phyloP scores from a whole-genome alignment of 768 basidiomycete species.

The Termitomyces sp. region DNA sequence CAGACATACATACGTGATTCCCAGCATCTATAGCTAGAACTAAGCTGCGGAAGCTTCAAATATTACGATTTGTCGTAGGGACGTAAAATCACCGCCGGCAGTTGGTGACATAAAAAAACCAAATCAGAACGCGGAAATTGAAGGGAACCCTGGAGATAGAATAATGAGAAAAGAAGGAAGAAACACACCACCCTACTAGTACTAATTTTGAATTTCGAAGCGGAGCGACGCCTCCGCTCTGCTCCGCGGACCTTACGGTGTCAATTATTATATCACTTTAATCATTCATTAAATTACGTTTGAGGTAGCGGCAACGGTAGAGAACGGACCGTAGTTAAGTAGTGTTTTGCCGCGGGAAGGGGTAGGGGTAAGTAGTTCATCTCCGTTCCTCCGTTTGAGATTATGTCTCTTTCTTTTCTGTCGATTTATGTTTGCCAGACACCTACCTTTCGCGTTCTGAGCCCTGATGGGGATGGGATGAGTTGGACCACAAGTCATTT shows the following conservation, averaged over 20 bases:
- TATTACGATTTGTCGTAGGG: not conserved
- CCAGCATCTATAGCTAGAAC: not conserved
- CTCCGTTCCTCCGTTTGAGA: not conserved
- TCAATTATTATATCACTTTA: not conserved
- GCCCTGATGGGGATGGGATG: no score
- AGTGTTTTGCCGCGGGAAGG: not conserved
- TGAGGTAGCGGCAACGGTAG: not conserved
- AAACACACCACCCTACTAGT: not conserved
- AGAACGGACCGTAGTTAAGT: not conserved
- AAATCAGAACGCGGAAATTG: constrained; percentile 1
- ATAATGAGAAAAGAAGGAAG: not conserved
- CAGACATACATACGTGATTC: not conserved
- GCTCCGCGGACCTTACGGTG: not conserved
- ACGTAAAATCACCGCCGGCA: not conserved
- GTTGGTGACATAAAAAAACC: constrained; percentile 1
- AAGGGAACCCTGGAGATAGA: not conserved
- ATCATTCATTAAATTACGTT: not conserved
- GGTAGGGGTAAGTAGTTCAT: no score
- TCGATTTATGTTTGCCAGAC: not conserved
- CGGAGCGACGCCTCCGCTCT: not conserved
- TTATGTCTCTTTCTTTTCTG: not conserved
- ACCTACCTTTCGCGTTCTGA: not conserved
- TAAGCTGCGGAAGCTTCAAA: not conserved
- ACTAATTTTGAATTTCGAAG: not conserved
- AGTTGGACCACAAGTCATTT: no score